phyloP scores from a whole-genome alignment of 2,329 filamentous ascomycete genomes.

The Penicillium brevicompactum region DNA sequence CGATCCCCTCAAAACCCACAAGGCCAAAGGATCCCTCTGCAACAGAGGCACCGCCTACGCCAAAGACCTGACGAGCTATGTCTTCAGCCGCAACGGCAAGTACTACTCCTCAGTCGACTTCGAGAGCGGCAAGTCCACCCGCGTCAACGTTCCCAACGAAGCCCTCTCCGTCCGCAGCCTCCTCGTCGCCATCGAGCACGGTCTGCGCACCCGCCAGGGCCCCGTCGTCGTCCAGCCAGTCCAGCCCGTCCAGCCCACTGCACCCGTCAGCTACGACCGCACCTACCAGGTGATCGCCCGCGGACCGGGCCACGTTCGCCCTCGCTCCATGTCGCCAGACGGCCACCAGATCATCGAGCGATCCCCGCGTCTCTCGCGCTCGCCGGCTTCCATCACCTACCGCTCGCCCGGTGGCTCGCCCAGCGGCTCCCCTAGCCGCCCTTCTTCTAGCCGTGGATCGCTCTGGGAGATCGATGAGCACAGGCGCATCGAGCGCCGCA shows the following conservation, averaged over 20 bases:
- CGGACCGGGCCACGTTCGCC: constrained; percentile 9
- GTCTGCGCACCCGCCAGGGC: constrained; percentile 32
- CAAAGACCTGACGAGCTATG: constrained; percentile 37
- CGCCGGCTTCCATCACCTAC: constrained; percentile 35
- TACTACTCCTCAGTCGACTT: constrained; percentile 47
- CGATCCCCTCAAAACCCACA: constrained; percentile 28
- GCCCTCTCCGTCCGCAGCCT: constrained; percentile 39
- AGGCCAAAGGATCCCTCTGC: constrained; percentile 33
- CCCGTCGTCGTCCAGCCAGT: constrained; percentile 16
- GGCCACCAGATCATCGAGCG: constrained; percentile 21
- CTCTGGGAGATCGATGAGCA: constrained; percentile 38
- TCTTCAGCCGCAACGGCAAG: constrained; percentile 40
- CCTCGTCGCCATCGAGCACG: constrained; percentile 46
- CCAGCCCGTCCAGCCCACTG: constrained; percentile 20
- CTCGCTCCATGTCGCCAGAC: constrained; percentile 20
- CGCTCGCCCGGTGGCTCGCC: constrained; percentile 35
- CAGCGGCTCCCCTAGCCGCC: constrained; percentile 35
- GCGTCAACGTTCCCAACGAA: constrained; percentile 46
- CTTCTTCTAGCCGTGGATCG: constrained; percentile 39
- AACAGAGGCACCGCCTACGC: constrained; percentile 38
- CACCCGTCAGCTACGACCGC: constrained; percentile 31
- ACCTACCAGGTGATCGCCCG: constrained; percentile 34
- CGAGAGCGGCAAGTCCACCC: constrained; percentile 38
- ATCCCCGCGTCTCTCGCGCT: constrained; percentile 23
- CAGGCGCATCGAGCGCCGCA: constrained; percentile 38